Base-by-base conservation (phyloP, 2,329 filamentous ascomycete species). In the Graphiopsis chlorocephala region DNA sequence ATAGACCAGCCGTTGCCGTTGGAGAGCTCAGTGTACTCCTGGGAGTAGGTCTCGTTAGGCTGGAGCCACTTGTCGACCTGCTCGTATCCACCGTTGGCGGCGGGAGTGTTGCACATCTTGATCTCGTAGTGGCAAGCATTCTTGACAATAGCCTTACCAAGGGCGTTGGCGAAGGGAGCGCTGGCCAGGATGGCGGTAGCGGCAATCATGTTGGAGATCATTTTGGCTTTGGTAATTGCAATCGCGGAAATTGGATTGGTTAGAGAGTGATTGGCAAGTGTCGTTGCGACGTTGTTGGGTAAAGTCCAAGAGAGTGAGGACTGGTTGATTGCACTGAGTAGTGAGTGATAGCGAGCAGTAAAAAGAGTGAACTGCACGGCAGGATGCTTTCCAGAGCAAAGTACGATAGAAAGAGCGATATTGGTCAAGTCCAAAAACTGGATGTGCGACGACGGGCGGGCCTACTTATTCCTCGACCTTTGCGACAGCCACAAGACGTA, bases 1-100 rank as follows among this genome's bases (percentile, higher is more conserved):
- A 78, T 75, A 20, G 75, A 76, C 76, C 76, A 78, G 38, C 76
- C 76, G 52, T 72, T 67, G 61, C 64, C 65, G 65, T 75, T 76
- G 67, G 69, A 64, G 29, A 78, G 71, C 66, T 70, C 45, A n/a
- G 72, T 76, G 71, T 72, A 78, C n/a, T 68, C 23, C 67, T 76
- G 74, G 15, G 68, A 67, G 67, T 70, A 78, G 42, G 68, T 68
- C 26, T 69, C 71, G 56, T 70, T 72, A 28, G 68, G 60, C 66
- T 65, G 65, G 33, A 68, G 65, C n/a, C 63, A 71, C 64, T 71
- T 67, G 68, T 73, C 68, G 31, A 68, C 35, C 61, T 70, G 58
- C 10, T 69, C 64, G 61, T 70, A 68, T 26, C 73, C 73, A 59
- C 69, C 71, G 23, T 69, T 69, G 29, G 66, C 56, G 33, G 74